Conservation (phyloP, 2,329 filamentous ascomycete species). For the Cladophialophora chaetospira region DNA sequence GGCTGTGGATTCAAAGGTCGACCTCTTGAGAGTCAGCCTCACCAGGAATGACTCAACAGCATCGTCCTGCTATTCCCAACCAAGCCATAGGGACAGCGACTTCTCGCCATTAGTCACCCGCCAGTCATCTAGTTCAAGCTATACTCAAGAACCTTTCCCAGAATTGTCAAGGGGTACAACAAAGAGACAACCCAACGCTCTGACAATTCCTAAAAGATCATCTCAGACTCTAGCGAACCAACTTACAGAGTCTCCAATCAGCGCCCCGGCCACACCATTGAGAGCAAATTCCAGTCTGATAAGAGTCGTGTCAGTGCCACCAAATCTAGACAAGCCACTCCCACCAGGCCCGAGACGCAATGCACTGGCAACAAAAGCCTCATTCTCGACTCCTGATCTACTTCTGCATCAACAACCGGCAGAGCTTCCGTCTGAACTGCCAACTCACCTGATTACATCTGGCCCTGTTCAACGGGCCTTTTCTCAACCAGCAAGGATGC, state of each 20-base stretch:
- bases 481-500: constrained; percentile 9
- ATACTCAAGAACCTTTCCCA: constrained; percentile 20
- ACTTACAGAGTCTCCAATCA: background rate
- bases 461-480: background rate
- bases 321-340: constrained; percentile 28
- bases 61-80: constrained; percentile 29
- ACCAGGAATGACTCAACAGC: constrained; percentile 29
- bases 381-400: constrained; percentile 22
- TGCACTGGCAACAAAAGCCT: constrained; percentile 10
- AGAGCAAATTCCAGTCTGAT: constrained; percentile 7
- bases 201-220: background rate
- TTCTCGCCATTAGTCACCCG: constrained; percentile 28
- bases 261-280: constrained; percentile 1
- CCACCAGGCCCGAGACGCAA: constrained; percentile 21
- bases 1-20: constrained; percentile 2
- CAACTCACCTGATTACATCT: background rate
- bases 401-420: constrained; percentile 4
- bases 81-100: constrained; percentile 24
- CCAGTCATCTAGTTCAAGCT: constrained; percentile 30
- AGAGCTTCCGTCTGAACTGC: constrained; percentile 16
- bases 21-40: constrained; percentile 16
- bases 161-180: constrained; percentile 8
- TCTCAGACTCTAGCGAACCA: background rate
- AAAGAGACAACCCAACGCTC: constrained; percentile 3
- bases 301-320: constrained; percentile 11